Conservation (phyloP, 805 yeast species). For the Myxozyma geophila region DNA sequence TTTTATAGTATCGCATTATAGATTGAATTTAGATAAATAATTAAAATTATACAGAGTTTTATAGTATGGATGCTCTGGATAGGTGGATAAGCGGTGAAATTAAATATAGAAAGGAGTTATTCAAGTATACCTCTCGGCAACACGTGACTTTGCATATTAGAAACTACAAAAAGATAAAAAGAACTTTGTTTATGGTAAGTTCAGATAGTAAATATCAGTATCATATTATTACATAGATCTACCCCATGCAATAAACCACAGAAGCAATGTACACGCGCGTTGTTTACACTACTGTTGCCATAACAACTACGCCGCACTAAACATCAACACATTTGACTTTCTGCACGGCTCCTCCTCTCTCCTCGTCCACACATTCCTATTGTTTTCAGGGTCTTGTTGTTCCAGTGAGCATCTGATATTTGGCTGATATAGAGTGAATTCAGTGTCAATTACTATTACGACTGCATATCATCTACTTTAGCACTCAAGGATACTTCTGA, state of each 20-base stretch:
- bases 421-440: neutral
- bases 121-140: too few species aligned
- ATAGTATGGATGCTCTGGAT: neutral
- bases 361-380: neutral
- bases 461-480: too few species aligned
- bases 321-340: neutral
- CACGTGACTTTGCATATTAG: too few species aligned
- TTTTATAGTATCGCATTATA: neutral
- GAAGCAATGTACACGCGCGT: neutral
- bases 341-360: neutral
- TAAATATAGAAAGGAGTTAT: too few species aligned
- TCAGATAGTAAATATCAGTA: too few species aligned
- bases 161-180: too few species aligned
- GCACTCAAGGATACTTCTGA: too few species aligned
- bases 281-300: slow-evolving; percentile 2
- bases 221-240: too few species aligned
- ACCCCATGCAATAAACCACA: neutral
- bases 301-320: slow-evolving; percentile 11
- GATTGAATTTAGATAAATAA: too few species aligned
- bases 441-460: neutral
- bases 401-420: neutral
- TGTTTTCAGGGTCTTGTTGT: neutral
- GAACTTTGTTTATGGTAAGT: too few species aligned
- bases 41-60: neutral
- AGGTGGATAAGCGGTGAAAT: too few species aligned